phyloP scores from a whole-genome alignment of 202 grass and related monocot genomes.

The Tripidium arundinaceum region DNA sequence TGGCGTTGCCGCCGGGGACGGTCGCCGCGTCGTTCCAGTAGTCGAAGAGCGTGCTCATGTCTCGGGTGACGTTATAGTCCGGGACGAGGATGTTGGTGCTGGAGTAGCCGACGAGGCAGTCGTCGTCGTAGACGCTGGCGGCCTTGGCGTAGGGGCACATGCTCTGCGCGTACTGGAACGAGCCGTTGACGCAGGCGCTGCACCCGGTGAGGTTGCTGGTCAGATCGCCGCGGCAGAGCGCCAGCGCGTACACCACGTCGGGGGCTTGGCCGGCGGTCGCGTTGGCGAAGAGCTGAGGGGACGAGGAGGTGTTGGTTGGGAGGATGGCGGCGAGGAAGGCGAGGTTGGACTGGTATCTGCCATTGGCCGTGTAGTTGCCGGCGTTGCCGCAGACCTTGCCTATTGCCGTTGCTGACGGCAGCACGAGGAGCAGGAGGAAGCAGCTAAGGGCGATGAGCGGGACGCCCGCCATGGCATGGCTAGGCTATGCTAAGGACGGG shows the following conservation, averaged over 20 bases:
- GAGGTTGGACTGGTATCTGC: slow-evolving; percentile 55
- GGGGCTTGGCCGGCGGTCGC: slow-evolving; percentile 20
- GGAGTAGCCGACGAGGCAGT: slow-evolving; percentile 18
- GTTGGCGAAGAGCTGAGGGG: slow-evolving; percentile 33
- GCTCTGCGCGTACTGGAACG: slow-evolving; percentile 5
- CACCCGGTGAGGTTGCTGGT: slow-evolving; percentile 31
- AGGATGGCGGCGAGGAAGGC: slow-evolving; percentile 32
- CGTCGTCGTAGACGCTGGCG: slow-evolving; percentile 36
- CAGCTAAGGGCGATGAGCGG: not conserved
- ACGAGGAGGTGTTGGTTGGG: slow-evolving; percentile 15
- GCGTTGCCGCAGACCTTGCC: not conserved
- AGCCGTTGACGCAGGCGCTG: not conserved
- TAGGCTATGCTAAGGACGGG: not conserved
- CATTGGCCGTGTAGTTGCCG: slow-evolving; percentile 48
- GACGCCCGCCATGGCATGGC: not conserved
- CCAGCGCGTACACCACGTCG: slow-evolving; percentile 13
- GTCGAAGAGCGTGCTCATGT: not conserved
- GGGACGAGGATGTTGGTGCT: not conserved
- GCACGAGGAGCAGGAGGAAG: not conserved
- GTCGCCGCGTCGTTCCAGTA: not conserved
- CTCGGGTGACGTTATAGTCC: not conserved
- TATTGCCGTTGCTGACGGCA: not conserved
- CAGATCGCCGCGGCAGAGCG: slow-evolving; percentile 34
- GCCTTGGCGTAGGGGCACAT: slow-evolving; percentile 27
- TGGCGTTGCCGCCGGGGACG: not conserved